Conservation (phyloP, 2,329 filamentous ascomycete genomes). For the Parastagonospora avenae region DNA sequence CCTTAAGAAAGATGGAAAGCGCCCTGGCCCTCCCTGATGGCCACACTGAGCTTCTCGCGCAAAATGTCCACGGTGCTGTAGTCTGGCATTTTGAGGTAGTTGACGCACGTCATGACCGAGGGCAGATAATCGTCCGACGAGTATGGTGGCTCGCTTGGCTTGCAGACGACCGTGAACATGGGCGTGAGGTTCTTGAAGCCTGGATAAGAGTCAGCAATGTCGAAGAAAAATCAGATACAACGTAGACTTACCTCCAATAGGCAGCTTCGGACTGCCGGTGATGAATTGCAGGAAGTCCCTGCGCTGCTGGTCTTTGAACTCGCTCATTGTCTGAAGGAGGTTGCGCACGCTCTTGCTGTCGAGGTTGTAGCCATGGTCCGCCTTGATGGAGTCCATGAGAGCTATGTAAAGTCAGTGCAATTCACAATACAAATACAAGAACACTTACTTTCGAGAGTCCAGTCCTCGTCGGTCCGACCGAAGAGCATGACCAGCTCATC, state of each 20-base stretch:
- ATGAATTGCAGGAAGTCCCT: constrained; percentile 97
- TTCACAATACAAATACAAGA: neutral
- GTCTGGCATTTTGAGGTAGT: constrained; percentile 96
- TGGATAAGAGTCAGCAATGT: constrained; percentile 45
- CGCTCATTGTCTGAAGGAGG: constrained; percentile 91
- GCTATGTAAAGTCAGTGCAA: constrained; percentile 59
- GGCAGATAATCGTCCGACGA: constrained; percentile 97
- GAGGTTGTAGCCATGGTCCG: constrained; percentile 98
- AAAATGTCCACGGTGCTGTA: constrained; percentile 82
- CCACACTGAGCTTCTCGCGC: constrained; percentile 77
- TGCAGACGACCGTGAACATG: constrained; percentile 99
- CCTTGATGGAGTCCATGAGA: constrained; percentile 97
- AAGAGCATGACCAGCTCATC: constrained; percentile 95
- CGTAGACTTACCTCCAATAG: constrained; percentile 80
- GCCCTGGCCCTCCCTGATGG: constrained; percentile 93
- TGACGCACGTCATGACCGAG: constrained; percentile 99
- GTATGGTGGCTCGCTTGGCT: constrained; percentile 93
- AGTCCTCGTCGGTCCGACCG: constrained; percentile 91
- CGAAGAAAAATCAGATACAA: constrained; percentile 16
- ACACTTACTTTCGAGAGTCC: constrained; percentile 90
- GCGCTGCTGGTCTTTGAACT: constrained; percentile 73
- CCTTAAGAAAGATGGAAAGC: constrained; percentile 92
- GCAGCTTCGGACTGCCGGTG: constrained; percentile 95
- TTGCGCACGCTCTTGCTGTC: constrained; percentile 96
- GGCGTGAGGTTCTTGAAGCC: constrained; percentile 96